Conservation (phyloP, 164 flowering plant species). For the Aristolochia californica region DNA sequence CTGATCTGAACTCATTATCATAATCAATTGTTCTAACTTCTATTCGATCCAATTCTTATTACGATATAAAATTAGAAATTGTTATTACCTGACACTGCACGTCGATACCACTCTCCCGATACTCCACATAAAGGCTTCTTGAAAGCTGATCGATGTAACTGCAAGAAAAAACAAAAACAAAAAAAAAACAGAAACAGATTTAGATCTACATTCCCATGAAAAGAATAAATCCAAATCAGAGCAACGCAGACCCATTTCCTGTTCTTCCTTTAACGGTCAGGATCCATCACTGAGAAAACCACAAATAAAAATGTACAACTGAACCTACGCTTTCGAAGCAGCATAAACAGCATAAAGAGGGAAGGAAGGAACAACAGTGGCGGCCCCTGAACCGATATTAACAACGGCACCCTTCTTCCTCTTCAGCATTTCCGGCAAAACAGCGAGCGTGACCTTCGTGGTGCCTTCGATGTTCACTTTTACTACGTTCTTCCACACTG, state of each 20-base stretch:
- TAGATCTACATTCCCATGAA: too few relatives aligned
- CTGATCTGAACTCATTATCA: too few relatives aligned
- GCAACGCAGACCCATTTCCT: neutral
- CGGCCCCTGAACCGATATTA: conserved; percentile 79
- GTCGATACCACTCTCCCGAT: conserved; percentile 46
- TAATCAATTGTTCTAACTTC: too few relatives aligned
- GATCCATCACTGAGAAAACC: neutral
- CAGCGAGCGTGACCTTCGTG: conserved; percentile 66
- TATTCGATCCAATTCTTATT: too few relatives aligned
- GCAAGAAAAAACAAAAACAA: conserved; percentile 1
- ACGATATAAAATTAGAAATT: neutral
- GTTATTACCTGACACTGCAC: conserved; percentile 61
- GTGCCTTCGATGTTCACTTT: conserved; percentile 75
- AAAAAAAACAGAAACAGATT: too few relatives aligned
- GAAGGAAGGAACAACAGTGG: conserved; percentile 68
- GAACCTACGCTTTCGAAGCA: conserved; percentile 76
- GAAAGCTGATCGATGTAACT: conserved; percentile 53
- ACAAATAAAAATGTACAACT: neutral
- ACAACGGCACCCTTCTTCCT: conserved; percentile 85
- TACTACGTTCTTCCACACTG: conserved; percentile 48
- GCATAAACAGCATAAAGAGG: conserved; percentile 87
- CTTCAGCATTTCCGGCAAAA: conserved; percentile 71
- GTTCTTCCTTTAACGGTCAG: neutral
- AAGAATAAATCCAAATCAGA: too few relatives aligned
- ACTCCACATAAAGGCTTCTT: conserved; percentile 46